These are phyloP conservation scores for Salix exigua DNA, from an alignment of 345 rosid species.

Conservation along the genomic window DNA sequence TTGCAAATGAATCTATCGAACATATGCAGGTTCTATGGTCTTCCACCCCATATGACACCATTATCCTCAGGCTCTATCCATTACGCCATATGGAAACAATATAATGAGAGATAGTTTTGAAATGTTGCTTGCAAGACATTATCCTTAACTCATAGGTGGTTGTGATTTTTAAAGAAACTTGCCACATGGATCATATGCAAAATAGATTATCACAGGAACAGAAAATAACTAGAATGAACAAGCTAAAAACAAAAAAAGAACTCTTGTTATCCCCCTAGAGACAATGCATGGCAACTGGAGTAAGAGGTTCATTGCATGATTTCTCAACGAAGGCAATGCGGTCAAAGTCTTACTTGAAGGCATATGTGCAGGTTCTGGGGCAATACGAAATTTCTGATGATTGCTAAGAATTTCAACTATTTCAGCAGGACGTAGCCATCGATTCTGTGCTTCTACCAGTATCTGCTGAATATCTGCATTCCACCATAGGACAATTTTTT, in stretches of 20 bases:
- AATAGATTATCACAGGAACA: not conserved
- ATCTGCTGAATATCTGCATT: constrained; percentile 73
- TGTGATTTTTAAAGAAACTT: not conserved
- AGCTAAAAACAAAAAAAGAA: not conserved
- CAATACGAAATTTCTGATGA: constrained; percentile 51
- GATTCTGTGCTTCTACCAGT: constrained; percentile 72
- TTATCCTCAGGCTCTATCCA: not conserved
- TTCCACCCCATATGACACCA: not conserved
- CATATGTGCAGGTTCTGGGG: constrained; percentile 66
- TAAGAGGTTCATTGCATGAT: not conserved
- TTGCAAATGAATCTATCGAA: not conserved
- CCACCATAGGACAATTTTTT: not conserved
- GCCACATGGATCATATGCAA: not conserved
- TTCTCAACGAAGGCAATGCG: not conserved
- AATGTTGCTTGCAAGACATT: not conserved
- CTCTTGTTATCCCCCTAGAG: not conserved
- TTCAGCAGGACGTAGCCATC: constrained; percentile 97
- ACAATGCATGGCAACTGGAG: not conserved
- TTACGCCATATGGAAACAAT: too few relatives aligned
- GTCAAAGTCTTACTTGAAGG: constrained; percentile 58
- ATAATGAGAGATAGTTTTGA: not conserved
- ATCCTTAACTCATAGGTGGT: not conserved
- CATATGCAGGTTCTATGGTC: not conserved
- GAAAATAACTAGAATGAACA: not conserved
- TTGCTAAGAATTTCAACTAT: constrained; percentile 83